Evolutionary conservation across 2,329 filamentous ascomycete species (phyloP).

Genomic region (Paradendryphiella salina): DNA sequence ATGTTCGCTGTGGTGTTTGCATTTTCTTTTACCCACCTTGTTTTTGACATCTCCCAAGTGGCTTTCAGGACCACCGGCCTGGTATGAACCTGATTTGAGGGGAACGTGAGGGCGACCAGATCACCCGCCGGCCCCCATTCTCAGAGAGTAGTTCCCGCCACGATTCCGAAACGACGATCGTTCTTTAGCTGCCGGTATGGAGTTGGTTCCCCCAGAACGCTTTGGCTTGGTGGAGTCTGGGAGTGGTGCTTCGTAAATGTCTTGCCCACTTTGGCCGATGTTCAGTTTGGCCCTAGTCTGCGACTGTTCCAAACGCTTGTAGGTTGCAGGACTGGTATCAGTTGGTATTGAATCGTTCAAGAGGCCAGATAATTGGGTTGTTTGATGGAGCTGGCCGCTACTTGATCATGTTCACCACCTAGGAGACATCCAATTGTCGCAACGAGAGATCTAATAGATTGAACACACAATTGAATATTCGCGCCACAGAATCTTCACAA

Average conservation of each 20-base stretch:
- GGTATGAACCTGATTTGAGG: not conserved
- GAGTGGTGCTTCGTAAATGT: not conserved
- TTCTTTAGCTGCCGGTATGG: conserved; percentile 4
- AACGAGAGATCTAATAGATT: not conserved
- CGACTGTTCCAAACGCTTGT: no score
- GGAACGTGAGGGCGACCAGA: not conserved
- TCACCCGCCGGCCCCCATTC: not conserved
- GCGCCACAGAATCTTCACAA: no score
- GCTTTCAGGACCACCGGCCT: not conserved
- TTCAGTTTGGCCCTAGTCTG: not conserved
- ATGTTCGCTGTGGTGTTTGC: not conserved
- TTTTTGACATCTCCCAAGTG: no score
- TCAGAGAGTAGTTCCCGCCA: not conserved
- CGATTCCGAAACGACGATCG: not conserved
- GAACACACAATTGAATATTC: no score
- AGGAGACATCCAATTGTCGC: not conserved
- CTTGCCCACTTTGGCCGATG: not conserved
- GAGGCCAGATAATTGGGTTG: not conserved
- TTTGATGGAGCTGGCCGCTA: not conserved
- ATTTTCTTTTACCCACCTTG: not conserved
- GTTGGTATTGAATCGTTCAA: not conserved
- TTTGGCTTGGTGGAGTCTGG: conserved; percentile 1
- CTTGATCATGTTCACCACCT: not conserved
- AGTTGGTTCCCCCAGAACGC: conserved; percentile 1
- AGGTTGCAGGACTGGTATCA: no score